Evolutionary conservation across 1,284 basidiomycete genomes (phyloP).

Genomic region (Ceraceosorus guamensis): DNA sequence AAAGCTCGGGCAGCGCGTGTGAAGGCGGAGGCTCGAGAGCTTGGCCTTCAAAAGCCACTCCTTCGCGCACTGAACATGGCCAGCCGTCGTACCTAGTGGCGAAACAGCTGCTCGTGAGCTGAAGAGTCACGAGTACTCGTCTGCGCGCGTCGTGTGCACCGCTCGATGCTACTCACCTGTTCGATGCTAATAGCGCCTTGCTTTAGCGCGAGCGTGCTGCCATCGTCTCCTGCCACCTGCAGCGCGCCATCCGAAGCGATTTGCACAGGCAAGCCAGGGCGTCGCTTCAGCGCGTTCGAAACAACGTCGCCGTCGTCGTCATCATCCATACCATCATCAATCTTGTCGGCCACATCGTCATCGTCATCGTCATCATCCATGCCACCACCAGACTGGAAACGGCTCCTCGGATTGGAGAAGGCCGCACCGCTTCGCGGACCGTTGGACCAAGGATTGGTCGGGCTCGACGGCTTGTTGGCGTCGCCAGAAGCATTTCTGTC

Average conservation of each 20-base stretch:
- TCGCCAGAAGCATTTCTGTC: conserved; percentile 2
- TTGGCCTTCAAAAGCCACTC: too few relatives aligned
- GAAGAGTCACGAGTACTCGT: conserved; percentile 1
- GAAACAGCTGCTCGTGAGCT: neutral
- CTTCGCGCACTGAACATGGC: conserved; percentile 35
- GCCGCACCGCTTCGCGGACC: neutral
- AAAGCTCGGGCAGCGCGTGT: too few relatives aligned
- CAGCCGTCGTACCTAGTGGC: conserved; percentile 11
- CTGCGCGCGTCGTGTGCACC: too few relatives aligned
- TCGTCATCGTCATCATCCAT: conserved; percentile 40
- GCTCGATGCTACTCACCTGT: conserved; percentile 34
- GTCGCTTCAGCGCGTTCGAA: conserved; percentile 12
- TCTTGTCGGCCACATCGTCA: too few relatives aligned
- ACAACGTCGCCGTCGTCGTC: conserved; percentile 21
- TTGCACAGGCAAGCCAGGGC: conserved; percentile 17
- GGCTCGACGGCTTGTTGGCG: too few relatives aligned
- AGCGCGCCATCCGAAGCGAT: conserved; percentile 29
- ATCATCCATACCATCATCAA: conserved; percentile 5
- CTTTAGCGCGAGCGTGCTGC: conserved; percentile 35
- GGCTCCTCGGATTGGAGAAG: neutral
- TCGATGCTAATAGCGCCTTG: conserved; percentile 43
- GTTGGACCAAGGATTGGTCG: too few relatives aligned
- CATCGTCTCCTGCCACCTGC: conserved; percentile 41
- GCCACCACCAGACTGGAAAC: neutral
- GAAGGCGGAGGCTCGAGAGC: too few relatives aligned